Percentiles rank a stretch among this genome's conserved stretches.
phyloP scores from a whole-genome alignment of 176 grass and related monocot genomes.

The Carex myosuroides region DNA sequence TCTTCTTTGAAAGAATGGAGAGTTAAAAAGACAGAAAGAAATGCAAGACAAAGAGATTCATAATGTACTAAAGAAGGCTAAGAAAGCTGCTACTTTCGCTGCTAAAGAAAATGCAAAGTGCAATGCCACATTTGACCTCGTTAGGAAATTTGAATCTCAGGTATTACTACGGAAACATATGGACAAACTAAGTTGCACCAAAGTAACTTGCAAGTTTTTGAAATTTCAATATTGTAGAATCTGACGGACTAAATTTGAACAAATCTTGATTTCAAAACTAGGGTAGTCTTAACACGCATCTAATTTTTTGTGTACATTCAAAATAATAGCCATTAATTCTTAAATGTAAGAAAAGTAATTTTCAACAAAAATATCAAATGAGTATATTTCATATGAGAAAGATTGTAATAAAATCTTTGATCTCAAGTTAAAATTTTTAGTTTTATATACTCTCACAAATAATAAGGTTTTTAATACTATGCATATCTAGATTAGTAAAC shows the following conservation, averaged over 20 bases:
- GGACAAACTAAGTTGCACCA: not conserved
- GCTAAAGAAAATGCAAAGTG: slow-evolving; percentile 49
- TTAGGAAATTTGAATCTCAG: slow-evolving; percentile 64
- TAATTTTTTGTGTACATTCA: not conserved
- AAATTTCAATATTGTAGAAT: not conserved
- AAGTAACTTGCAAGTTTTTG: not conserved
- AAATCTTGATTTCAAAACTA: not conserved
- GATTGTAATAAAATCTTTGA: no score
- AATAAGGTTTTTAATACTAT: no score
- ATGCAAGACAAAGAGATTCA: slow-evolving; percentile 48
- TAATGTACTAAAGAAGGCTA: slow-evolving; percentile 41
- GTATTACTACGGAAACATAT: slow-evolving; percentile 27
- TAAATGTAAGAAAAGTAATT: no score
- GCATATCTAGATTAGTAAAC: no score
- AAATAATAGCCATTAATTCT: no score
- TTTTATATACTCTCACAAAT: no score
- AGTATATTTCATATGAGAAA: no score
- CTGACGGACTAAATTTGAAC: not conserved
- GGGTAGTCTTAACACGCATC: not conserved
- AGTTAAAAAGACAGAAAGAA: slow-evolving; percentile 58
- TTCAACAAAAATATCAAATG: no score
- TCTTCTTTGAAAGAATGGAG: slow-evolving; percentile 34
- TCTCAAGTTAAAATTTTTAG: no score
- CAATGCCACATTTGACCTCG: slow-evolving; percentile 45
- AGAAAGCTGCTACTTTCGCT: slow-evolving; percentile 36